Evolutionary conservation across 805 yeast genomes (phyloP).

Genomic region (Saccharomycopsis synnaedendra): DNA sequence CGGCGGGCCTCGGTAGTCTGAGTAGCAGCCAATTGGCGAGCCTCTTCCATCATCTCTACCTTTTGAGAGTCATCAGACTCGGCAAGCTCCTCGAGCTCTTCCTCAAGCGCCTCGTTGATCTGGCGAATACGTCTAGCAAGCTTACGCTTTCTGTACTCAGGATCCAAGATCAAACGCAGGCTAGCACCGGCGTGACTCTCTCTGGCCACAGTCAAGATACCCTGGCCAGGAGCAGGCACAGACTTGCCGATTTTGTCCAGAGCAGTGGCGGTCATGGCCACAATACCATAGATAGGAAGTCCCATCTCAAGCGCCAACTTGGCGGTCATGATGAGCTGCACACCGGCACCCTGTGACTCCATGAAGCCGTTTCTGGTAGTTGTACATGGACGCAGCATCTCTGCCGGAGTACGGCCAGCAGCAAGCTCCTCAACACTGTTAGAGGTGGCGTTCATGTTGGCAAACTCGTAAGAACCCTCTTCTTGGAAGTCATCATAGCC

Average conservation of each 20-base stretch:
- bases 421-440: slow-evolving; percentile 79
- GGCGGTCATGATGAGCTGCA: slow-evolving; percentile 92
- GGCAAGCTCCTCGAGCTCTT: slow-evolving; percentile 51
- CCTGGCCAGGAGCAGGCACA: slow-evolving; percentile 99
- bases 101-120: slow-evolving; percentile 60
- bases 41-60: slow-evolving; percentile 59
- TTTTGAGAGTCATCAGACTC: slow-evolving; percentile 39
- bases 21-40: slow-evolving; percentile 70
- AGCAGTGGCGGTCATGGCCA: slow-evolving; percentile 93
- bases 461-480: slow-evolving; percentile 96
- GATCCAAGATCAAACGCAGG: slow-evolving; percentile 55
- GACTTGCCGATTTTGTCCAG: slow-evolving; percentile 98
- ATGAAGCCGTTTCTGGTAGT: slow-evolving; percentile 94
- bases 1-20: slow-evolving; percentile 83
- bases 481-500: slow-evolving; percentile 99
- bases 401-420: slow-evolving; percentile 95
- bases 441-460: slow-evolving; percentile 97
- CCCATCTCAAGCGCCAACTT: slow-evolving; percentile 95
- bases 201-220: slow-evolving; percentile 95
- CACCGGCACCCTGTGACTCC: slow-evolving; percentile 99
- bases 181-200: slow-evolving; percentile 57
- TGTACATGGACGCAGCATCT: slow-evolving; percentile 98
- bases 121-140: slow-evolving; percentile 70
- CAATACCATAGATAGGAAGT: slow-evolving; percentile 94
- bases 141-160: slow-evolving; percentile 91